These are phyloP conservation scores for Croton laevigatus DNA, from an alignment of 441 rosid genomes.

Conservation along the genomic window DNA sequence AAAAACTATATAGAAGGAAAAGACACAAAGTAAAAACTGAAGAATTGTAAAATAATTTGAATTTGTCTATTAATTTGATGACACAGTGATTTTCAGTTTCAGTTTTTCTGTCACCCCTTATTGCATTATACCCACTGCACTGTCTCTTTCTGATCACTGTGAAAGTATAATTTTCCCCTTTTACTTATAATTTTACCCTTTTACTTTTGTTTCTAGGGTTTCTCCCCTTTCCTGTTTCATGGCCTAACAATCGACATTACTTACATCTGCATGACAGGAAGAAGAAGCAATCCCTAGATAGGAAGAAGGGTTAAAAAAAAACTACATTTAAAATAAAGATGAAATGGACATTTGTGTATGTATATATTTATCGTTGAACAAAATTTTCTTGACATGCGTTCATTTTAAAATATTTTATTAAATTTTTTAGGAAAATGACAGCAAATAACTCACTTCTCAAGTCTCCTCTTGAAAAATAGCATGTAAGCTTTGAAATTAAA, in stretches of 20 bases:
- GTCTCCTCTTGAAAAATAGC: too few species aligned
- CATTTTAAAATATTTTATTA: too few species aligned
- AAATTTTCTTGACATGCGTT: too few species aligned
- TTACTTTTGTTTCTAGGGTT: conserved; percentile 14
- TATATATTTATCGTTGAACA: too few species aligned
- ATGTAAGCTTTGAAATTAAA: too few species aligned
- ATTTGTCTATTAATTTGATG: conserved; percentile 7
- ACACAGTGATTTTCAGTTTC: conserved; percentile 14
- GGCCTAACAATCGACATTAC: conserved; percentile 14
- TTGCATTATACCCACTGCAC: not conserved
- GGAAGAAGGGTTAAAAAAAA: not conserved
- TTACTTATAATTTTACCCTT: too few species aligned
- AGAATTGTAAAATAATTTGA: not conserved
- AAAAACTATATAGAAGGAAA: not conserved
- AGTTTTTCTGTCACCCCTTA: conserved; percentile 14
- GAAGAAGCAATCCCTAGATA: conserved; percentile 23
- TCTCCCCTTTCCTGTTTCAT: conserved; percentile 5
- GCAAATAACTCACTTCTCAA: too few species aligned
- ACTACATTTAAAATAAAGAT: not conserved
- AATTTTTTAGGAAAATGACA: too few species aligned
- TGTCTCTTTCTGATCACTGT: not conserved
- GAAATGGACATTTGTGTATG: not conserved
- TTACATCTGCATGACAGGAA: not conserved
- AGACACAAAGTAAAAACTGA: conserved; percentile 1
- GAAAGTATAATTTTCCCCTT: not conserved